Base-by-base conservation (phyloP, 2,329 filamentous ascomycete species). In the Sordariomycetes sp. region DNA sequence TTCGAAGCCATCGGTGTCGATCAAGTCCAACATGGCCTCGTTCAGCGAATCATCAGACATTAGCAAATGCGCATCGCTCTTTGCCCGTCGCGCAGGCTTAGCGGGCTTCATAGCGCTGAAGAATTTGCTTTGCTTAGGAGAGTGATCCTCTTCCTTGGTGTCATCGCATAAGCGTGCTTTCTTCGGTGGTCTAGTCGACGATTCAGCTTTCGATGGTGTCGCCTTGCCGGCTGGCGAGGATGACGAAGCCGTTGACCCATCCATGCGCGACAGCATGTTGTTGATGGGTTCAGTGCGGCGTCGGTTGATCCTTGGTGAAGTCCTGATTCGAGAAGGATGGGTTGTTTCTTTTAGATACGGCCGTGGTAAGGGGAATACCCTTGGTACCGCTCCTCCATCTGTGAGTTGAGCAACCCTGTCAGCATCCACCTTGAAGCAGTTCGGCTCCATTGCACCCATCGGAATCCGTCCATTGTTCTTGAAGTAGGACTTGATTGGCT, bases 381-480 rank as follows among this genome's bases (percentile, higher is more conserved):
- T 64, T 3, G 72, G 68, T 5, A 65, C 64, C 21, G 66, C 49
- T 4, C 64, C 70, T 36, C 66, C 64, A 17, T 63, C 55, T 1
- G 69, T 71, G 36, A 72, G 53, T 35, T 57, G 58, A n/a, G 64
- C 58, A 39, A 70, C 55, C 39, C 63, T 57, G 19, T 66, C 50
- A 11, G 63, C 57, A 38, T 77, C 67, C 10, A 74, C 59, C 11
- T 64, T 56, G 44, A 78, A 78, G 47, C 70, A 76, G 40, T 78
- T 78, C 25, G 68, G 59, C 33, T 77, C 72, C 73, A 78, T 78
- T 45, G 74, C 70, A n/a, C 67, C 73, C 46, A 78, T 66, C 0
- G 73, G 69, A 37, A 75, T 68, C 3, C 73, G 66, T 21, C 54
- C 52, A 35, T 61, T 53, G 16, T 58, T 58, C 37, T 66, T 67